Conservation (phyloP, 2,329 filamentous ascomycete species). For the Colletotrichum sp. region DNA sequence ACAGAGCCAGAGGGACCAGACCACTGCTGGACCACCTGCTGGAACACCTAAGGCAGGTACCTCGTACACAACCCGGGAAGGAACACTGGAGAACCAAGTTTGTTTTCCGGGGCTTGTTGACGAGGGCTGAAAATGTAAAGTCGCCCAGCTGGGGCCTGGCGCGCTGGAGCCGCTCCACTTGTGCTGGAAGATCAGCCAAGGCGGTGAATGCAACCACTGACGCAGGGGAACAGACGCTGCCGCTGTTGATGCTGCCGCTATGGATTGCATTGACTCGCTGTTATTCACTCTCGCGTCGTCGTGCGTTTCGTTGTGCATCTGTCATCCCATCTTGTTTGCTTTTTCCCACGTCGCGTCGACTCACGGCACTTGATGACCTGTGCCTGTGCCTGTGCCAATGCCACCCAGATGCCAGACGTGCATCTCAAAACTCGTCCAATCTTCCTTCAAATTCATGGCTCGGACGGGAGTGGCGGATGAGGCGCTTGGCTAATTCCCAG, state of each 20-base stretch:
- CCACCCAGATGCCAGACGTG: not conserved
- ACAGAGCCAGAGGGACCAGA: not conserved
- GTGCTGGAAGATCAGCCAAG: constrained; percentile 2
- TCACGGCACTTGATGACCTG: not conserved
- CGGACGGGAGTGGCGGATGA: not conserved
- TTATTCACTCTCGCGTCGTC: not conserved
- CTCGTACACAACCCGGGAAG: not conserved
- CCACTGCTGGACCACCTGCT: not conserved
- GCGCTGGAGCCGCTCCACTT: constrained; percentile 10
- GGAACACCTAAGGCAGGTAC: no score
- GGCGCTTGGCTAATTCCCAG: not conserved
- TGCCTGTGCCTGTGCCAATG: not conserved
- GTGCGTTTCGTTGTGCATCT: not conserved
- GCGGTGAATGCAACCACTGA: not conserved
- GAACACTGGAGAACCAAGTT: not conserved
- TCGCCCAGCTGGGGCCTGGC: not conserved
- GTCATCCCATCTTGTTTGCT: not conserved
- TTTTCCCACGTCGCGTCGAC: not conserved
- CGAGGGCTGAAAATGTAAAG: not conserved
- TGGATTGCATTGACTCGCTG: not conserved
- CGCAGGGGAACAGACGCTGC: not conserved
- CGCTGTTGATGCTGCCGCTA: not conserved
- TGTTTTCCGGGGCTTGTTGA: constrained; percentile 17
- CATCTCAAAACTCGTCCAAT: not conserved
- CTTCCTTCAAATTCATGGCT: not conserved